These are phyloP conservation scores for Fusarium phyllophilum DNA, from an alignment of 2,329 filamentous ascomycete genomes.

Conservation along the genomic window DNA sequence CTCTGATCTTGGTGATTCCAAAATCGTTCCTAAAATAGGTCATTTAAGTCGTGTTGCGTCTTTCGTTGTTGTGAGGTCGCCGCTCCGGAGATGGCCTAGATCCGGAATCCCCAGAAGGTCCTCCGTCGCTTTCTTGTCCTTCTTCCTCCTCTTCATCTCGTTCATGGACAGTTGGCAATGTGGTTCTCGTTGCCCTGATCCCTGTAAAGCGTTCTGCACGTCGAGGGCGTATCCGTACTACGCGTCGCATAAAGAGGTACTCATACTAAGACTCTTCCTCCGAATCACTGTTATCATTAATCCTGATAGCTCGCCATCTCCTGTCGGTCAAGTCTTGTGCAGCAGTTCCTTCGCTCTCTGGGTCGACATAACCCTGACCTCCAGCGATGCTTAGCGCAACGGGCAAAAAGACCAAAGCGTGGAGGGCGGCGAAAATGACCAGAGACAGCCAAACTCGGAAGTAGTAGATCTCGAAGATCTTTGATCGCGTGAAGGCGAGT, in stretches of 20 bases:
- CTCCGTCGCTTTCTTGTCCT: neutral
- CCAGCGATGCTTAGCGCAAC: constrained; percentile 88
- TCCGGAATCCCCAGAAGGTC: neutral
- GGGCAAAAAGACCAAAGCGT: constrained; percentile 91
- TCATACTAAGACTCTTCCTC: constrained; percentile 67
- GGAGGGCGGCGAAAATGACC: constrained; percentile 86
- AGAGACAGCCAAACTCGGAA: constrained; percentile 96
- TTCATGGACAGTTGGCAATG: neutral
- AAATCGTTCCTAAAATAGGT: neutral
- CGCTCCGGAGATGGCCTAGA: too few relatives aligned
- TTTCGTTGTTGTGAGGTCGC: neutral
- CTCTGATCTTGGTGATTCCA: neutral
- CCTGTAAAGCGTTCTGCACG: neutral
- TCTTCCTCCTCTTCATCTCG: neutral
- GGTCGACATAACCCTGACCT: constrained; percentile 87
- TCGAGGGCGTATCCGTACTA: neutral
- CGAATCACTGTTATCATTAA: constrained; percentile 79
- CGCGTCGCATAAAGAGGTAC: neutral
- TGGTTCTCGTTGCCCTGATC: neutral
- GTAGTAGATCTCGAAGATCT: constrained; percentile 99
- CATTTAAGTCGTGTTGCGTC: neutral
- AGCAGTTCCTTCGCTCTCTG: constrained; percentile 85
- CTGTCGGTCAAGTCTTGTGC: constrained; percentile 88
- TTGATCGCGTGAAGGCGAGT: constrained; percentile 92
- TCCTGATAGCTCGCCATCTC: constrained; percentile 79